Conservation (phyloP, 2,329 filamentous ascomycete genomes). For the Botrytis hyacinthi region DNA sequence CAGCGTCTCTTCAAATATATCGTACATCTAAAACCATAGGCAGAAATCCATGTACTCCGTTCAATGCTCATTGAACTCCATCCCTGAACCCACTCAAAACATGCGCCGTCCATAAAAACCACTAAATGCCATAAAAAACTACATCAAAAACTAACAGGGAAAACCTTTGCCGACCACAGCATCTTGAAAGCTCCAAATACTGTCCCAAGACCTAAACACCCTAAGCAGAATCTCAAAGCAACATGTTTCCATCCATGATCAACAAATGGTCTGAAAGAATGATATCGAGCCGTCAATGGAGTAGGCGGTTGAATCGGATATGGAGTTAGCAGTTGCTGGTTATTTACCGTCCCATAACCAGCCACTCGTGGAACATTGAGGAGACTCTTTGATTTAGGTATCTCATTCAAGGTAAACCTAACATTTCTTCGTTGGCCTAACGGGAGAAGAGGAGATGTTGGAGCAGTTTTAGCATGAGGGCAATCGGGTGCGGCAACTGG, state of each 20-base stretch:
- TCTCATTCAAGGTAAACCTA: background rate
- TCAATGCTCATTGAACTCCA: background rate
- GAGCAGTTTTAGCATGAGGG: background rate
- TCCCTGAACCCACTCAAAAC: background rate
- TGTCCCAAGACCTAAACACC: background rate
- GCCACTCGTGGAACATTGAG: background rate
- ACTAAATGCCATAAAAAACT: accelerated
- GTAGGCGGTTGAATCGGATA: slow-evolving; percentile 9
- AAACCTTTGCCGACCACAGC: background rate
- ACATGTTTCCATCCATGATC: slow-evolving; percentile 10
- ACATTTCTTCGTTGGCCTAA: slow-evolving; percentile 9
- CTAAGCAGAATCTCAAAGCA: background rate
- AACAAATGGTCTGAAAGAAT: slow-evolving; percentile 13
- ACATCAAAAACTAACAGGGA: background rate
- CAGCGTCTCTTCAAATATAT: background rate
- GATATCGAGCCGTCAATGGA: slow-evolving; percentile 15
- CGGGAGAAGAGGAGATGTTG: background rate
- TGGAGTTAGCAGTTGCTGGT: background rate
- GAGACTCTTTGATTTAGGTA: background rate
- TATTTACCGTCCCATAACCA: background rate
- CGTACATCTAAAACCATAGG: background rate
- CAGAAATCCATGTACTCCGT: background rate
- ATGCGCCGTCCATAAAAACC: background rate
- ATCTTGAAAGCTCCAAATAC: slow-evolving; percentile 2
- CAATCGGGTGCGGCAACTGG: background rate